Percentiles rank a stretch among this genome's conserved stretches.
Conservation (phyloP, 176 grass and related monocot species). For the Cocos nucifera region DNA sequence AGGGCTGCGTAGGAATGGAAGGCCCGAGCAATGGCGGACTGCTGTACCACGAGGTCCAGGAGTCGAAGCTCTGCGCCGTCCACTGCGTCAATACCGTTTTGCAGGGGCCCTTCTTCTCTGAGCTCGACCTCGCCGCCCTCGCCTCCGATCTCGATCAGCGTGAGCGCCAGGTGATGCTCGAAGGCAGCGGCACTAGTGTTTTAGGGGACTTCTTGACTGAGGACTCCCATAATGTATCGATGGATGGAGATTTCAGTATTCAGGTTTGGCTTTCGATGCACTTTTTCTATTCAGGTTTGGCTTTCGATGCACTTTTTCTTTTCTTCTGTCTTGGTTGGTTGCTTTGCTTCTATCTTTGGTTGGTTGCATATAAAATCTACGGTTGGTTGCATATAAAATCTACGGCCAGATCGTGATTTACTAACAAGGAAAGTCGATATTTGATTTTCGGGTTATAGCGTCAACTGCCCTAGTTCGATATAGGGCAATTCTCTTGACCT, state of each 20-base stretch:
- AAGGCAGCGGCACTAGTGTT: conserved; percentile 18
- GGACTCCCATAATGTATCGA: conserved; percentile 85
- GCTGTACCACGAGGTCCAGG: conserved; percentile 98
- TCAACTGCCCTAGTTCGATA: too few relatives aligned
- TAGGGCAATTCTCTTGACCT: too few relatives aligned
- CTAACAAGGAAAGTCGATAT: too few relatives aligned
- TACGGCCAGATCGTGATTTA: too few relatives aligned
- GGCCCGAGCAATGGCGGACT: conserved; percentile 77
- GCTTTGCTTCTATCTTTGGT: too few relatives aligned
- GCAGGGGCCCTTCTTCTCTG: conserved; percentile 98
- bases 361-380: too few relatives aligned
- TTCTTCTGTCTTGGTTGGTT: neutral
- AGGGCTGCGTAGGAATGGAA: conserved; percentile 26
- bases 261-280: conserved; percentile 36
- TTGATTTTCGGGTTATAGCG: too few relatives aligned
- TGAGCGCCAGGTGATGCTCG: conserved; percentile 74
- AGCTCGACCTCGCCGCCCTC: conserved; percentile 92
- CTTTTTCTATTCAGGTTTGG: conserved; percentile 52
- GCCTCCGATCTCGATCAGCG: conserved; percentile 77
- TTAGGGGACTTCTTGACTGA: conserved; percentile 48
- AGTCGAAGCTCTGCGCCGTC: conserved; percentile 94
- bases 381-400: too few relatives aligned
- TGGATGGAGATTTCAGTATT: conserved; percentile 97
- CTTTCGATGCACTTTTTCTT: neutral
- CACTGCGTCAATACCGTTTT: conserved; percentile 97